Base-by-base conservation (phyloP, 2,329 filamentous ascomycete species). In the Orbilia ellipsospora region DNA sequence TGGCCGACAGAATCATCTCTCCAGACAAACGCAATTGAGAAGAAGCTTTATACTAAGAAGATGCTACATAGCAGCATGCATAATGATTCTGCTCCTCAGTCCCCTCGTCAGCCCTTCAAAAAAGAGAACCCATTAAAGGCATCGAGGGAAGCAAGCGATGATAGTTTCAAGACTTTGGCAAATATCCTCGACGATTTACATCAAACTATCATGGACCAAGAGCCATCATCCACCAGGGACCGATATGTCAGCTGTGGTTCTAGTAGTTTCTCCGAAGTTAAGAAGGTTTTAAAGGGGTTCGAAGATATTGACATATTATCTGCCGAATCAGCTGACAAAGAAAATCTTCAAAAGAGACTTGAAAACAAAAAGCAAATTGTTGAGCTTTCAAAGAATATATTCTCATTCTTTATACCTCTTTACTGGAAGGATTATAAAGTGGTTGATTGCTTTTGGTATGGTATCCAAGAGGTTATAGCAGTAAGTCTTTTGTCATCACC, bases 161-260 rank as follows among this genome's bases (percentile, higher is more conserved):
- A 70, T n/a, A 70, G 66, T n/a, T 63, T 56, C 16, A 16, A 36
- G 7, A 26, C 55, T n/a, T 48, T 70, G 7, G 52, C 26, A 44
- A 51, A 50, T 52, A 70, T 70, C 28, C 44, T 70, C 1, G 51
- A 70, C 1, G 66, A 70, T 44, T 20, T 70, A n/a, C 50, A 70
- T 8, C 48, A 60, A 31, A 63, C 18, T 4, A 48, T 50, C 2
- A 13, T 63, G 3, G 48, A 61, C n/a, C 42, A 31, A 10, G 16
- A n/a, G 36, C n/a, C 23, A 18, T 40, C 36, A 4, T 18, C 42
- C 1, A n/a, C 48, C 4, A 54, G 23, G 1, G 18, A 51, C 23
- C n/a, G 26, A 2, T 70, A 70, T 31, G 1, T 8, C 5, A 20
- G 50, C 13, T 55, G 31, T 42, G 66, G 57, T 28, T 50, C 31